Conservation (phyloP, 2,329 filamentous ascomycete genomes). For the Claviceps citrina region DNA sequence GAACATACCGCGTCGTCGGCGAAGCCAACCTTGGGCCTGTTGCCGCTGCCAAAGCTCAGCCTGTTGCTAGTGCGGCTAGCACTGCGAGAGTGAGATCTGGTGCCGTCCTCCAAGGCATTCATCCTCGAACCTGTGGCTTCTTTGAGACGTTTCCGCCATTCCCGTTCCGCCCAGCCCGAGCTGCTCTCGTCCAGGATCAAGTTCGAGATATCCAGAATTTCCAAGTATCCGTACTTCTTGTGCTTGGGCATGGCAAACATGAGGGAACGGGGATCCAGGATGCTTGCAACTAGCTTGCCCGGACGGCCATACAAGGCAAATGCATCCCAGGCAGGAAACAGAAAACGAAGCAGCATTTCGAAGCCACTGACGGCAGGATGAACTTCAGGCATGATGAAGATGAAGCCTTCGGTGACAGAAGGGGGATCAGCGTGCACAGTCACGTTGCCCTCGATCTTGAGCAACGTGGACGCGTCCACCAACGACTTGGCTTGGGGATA, state of each 20-base stretch:
- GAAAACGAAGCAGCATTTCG: conserved; percentile 82
- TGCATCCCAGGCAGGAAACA: conserved; percentile 88
- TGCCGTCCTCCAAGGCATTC: conserved; percentile 42
- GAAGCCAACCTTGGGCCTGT: conserved; percentile 38
- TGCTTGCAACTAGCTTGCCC: conserved; percentile 70
- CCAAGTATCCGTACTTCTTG: conserved; percentile 76
- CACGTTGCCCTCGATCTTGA: conserved; percentile 86
- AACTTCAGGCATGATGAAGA: conserved; percentile 94
- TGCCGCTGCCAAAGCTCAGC: conserved; percentile 31
- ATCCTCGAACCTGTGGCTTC: conserved; percentile 72
- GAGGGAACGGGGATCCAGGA: conserved; percentile 70
- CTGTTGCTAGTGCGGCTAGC: conserved; percentile 44
- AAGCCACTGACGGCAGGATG: conserved; percentile 87
- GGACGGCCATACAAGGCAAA: conserved; percentile 87
- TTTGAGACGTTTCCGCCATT: conserved; percentile 83
- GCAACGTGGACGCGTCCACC: conserved; percentile 82
- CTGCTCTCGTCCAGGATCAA: conserved; percentile 69
- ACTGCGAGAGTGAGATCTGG: conserved; percentile 30
- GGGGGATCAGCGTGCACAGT: conserved; percentile 70
- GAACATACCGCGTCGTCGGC: conserved; percentile 29
- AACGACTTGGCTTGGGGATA: conserved; percentile 90
- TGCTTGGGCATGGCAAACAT: conserved; percentile 98
- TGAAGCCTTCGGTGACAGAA: conserved; percentile 74
- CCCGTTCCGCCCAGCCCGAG: conserved; percentile 62
- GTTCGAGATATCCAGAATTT: conserved; percentile 68